These are phyloP conservation scores for Mycena rebaudengoi DNA, from an alignment of 768 basidiomycete genomes.

Conservation along the genomic window DNA sequence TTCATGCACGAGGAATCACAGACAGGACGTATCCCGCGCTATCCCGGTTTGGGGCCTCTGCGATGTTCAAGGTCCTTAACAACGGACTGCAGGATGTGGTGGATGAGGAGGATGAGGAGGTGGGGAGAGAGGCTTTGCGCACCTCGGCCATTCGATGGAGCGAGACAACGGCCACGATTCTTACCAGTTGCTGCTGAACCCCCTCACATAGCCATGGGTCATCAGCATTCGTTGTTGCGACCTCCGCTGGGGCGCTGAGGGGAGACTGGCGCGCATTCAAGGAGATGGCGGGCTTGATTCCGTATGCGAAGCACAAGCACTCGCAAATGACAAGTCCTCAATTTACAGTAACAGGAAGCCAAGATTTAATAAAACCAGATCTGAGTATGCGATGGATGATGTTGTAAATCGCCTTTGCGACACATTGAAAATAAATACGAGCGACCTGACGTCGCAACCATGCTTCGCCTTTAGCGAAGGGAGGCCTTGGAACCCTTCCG, in stretches of 20 bases:
- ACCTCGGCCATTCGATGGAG: neutral
- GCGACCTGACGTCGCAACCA: conserved; percentile 32
- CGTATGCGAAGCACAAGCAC: too few relatives aligned
- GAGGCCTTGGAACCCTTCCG: conserved; percentile 31
- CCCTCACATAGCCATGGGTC: too few relatives aligned
- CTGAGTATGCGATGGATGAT: conserved; percentile 22
- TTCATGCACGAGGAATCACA: neutral
- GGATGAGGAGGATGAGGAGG: neutral
- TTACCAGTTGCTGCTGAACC: too few relatives aligned
- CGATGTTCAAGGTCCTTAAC: neutral
- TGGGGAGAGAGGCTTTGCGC: neutral
- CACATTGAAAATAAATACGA: conserved; percentile 19
- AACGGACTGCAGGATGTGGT: neutral
- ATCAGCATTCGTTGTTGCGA: too few relatives aligned
- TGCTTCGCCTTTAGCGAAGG: conserved; percentile 30
- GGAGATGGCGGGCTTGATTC: too few relatives aligned
- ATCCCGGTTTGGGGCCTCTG: neutral
- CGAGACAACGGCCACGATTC: neutral
- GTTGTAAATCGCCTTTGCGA: conserved; percentile 28
- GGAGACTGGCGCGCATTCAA: too few relatives aligned
- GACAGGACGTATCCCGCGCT: neutral
- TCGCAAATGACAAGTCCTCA: neutral
- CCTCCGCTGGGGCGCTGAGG: too few relatives aligned
- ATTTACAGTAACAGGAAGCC: neutral
- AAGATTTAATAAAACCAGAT: conserved; percentile 3